phyloP scores from a whole-genome alignment of 768 basidiomycete genomes.

The Termitomyces sp. region DNA sequence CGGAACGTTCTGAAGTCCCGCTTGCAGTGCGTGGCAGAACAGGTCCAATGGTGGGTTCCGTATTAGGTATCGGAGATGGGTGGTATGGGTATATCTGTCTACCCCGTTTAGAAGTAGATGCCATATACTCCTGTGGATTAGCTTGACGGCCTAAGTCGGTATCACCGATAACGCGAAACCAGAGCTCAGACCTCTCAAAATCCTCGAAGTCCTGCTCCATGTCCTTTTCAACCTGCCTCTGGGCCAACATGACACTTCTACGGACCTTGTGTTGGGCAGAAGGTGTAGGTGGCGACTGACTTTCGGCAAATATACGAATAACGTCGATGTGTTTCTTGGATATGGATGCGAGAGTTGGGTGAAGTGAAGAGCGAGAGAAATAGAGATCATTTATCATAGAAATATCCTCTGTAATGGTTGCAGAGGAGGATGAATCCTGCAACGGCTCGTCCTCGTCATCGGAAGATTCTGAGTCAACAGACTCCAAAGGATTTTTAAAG shows the following conservation, averaged over 20 bases:
- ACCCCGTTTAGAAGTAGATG: slow-evolving; percentile 10
- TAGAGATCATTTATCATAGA: slow-evolving; percentile 87
- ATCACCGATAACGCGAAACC: slow-evolving; percentile 85
- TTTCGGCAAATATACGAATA: slow-evolving; percentile 65
- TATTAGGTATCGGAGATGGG: slow-evolving; percentile 8
- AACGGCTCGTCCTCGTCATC: slow-evolving; percentile 53
- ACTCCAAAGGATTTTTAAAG: slow-evolving; percentile 94
- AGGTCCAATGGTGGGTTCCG: slow-evolving; percentile 33
- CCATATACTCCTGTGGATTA: background rate
- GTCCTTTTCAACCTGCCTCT: slow-evolving; percentile 78
- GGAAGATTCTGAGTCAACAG: slow-evolving; percentile 69
- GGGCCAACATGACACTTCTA: slow-evolving; percentile 77
- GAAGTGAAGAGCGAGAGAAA: slow-evolving; percentile 59
- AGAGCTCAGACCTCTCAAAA: slow-evolving; percentile 86
- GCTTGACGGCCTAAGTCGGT: slow-evolving; percentile 35
- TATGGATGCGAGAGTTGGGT: slow-evolving; percentile 58
- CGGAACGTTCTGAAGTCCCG: slow-evolving; percentile 34
- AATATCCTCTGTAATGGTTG: slow-evolving; percentile 81
- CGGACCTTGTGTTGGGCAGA: slow-evolving; percentile 55
- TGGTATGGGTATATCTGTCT: slow-evolving; percentile 12
- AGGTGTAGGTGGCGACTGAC: slow-evolving; percentile 39
- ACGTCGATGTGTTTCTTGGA: slow-evolving; percentile 65
- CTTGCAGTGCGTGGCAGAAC: slow-evolving; percentile 38
- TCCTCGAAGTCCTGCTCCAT: slow-evolving; percentile 93
- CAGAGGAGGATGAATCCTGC: slow-evolving; percentile 49